Evolutionary conservation across 2,329 filamentous ascomycete species (phyloP), one percentile per base, ranked within the genome.

Genomic region (Penicillium sp.): DNA sequence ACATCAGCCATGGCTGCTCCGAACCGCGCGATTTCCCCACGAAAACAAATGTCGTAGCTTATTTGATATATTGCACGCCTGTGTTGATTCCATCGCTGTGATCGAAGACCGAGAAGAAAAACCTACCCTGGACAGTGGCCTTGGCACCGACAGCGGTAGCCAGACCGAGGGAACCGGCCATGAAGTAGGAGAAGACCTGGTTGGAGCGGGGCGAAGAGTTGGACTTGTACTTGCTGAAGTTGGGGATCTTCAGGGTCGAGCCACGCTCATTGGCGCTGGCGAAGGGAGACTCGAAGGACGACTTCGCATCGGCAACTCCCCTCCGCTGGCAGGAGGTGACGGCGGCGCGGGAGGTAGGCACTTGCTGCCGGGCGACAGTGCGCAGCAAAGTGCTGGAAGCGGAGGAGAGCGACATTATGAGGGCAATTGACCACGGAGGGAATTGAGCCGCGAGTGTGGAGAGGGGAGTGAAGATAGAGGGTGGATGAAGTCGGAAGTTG

Each of bases 171-270:
- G 91, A 88, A 70, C 94, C 94, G 65, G 96, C 94, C 91, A 97
- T 96, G 81, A 99, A 97, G 85, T 99, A 99, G 71, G 88, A 87
- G 77, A 96, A 94, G 67, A 96, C 81, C 82, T 92, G 89, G 80
- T 96, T 96, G 71, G 82, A 82, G 65, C 80, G 83, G 75, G 88
- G 82, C 67, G 79, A 79, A 63, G 81, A 80, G 74, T 86, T 87
- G 77, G 85, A 88, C 79, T 87, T 82, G 82, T 99, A 99, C 75
- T 92, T 88, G 76, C 85, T 85, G 79, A 96, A 97, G 80, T 90
- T 87, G 66, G 94, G 94, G 72, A 97, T 89, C 77, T 89, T 86
- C 76, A 82, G 86, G 67, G 83, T 84, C 48, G 81, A 70, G 51
- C 67, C 71, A 63, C 73, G 73, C 60, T 76, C 71, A 55, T 74